phyloP scores from a whole-genome alignment of 148 eudicot genomes.

The Hydrangea macrophylla region DNA sequence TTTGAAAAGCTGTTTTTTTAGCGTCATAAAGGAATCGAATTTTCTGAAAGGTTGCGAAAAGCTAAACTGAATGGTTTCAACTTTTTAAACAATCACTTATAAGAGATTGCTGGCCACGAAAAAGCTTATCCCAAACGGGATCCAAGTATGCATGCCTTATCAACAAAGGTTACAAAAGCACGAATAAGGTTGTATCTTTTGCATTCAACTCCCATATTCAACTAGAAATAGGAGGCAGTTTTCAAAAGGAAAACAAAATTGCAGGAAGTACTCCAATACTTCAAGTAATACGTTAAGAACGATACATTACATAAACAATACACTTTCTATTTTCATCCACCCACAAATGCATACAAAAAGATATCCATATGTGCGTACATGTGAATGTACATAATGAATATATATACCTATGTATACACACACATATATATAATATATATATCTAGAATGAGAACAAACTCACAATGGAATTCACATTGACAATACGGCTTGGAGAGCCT shows the following conservation, averaged over 20 bases:
- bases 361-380: not conserved
- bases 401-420: not conserved
- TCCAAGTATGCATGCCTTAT: not conserved
- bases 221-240: not conserved
- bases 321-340: not conserved
- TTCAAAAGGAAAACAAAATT: not conserved
- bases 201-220: not conserved
- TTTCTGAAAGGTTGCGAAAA: too few species aligned
- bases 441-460: conserved; percentile 26
- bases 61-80: too few species aligned
- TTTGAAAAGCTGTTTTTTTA: too few species aligned
- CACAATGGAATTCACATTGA: conserved; percentile 88
- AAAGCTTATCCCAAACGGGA: too few species aligned
- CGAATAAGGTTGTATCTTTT: not conserved
- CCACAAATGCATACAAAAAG: not conserved
- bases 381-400: not conserved
- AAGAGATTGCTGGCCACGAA: too few species aligned
- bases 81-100: too few species aligned
- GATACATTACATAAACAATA: not conserved
- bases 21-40: too few species aligned
- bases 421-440: not conserved
- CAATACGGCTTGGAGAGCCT: conserved; percentile 93
- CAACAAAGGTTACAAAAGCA: not conserved
- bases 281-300: not conserved
- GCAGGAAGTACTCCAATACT: not conserved